phyloP scores from a whole-genome alignment of 2,329 filamentous ascomycete genomes.

The Penicillium sp. region DNA sequence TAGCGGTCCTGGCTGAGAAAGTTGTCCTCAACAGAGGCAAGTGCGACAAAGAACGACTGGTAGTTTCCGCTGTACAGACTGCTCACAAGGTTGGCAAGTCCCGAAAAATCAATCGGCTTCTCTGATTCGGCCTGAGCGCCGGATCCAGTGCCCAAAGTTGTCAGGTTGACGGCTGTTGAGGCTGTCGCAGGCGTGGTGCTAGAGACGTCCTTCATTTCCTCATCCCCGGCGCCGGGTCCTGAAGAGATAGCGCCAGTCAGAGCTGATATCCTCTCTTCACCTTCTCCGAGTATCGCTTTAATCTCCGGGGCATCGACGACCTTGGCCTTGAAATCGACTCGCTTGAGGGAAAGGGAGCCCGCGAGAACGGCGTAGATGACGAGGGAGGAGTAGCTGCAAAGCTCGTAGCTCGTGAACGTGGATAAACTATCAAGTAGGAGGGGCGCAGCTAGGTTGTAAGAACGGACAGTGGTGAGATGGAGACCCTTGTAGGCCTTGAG shows the following conservation, averaged over 20 bases:
- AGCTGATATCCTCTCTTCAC: conserved; percentile 80
- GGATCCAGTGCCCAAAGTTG: conserved; percentile 66
- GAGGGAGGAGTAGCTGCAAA: conserved; percentile 92
- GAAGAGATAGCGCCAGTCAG: conserved; percentile 76
- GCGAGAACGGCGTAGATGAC: conserved; percentile 95
- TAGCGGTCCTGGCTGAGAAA: conserved; percentile 95
- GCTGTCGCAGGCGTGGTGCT: conserved; percentile 49
- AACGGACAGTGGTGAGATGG: conserved; percentile 85
- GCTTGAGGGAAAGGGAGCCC: conserved; percentile 88
- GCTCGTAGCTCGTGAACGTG: conserved; percentile 97
- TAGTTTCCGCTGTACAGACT: conserved; percentile 94
- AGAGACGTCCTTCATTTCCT: conserved; percentile 67
- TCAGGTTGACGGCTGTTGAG: conserved; percentile 79
- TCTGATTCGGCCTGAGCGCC: conserved; percentile 71
- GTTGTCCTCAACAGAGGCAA: conserved; percentile 85
- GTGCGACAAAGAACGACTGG: conserved; percentile 84
- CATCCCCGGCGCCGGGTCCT: conserved; percentile 71
- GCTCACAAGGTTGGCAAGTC: conserved; percentile 80
- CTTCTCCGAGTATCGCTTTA: conserved; percentile 89
- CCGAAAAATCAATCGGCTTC: conserved; percentile 79
- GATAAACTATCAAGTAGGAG: conserved; percentile 94
- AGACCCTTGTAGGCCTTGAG: conserved; percentile 98
- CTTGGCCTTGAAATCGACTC: conserved; percentile 98
- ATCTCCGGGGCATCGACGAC: conserved; percentile 98
- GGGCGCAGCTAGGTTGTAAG: conserved; percentile 83